Conservation (phyloP, 768 basidiomycete genomes). For the Lentinula lateritia region DNA sequence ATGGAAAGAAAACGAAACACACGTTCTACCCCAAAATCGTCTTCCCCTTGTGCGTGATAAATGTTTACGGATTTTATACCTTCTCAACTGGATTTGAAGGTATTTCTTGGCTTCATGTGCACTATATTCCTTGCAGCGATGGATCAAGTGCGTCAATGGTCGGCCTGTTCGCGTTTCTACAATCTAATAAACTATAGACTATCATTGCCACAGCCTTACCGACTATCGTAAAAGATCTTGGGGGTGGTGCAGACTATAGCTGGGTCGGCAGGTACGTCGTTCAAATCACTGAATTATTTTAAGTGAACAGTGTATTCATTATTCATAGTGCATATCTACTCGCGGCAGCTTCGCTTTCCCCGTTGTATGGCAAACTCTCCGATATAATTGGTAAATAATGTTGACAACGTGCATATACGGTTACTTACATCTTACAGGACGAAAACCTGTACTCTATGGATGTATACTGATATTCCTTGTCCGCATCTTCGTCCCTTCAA, state of each 20-base stretch:
- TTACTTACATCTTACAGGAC: slow-evolving; percentile 25
- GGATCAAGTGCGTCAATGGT: slow-evolving; percentile 42
- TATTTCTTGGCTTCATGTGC: slow-evolving; percentile 24
- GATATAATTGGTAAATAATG: slow-evolving; percentile 15
- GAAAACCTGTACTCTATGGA: slow-evolving; percentile 67
- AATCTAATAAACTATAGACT: slow-evolving; percentile 29
- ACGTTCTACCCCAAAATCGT: slow-evolving; percentile 50
- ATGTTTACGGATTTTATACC: slow-evolving; percentile 1
- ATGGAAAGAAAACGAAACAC: slow-evolving; percentile 54
- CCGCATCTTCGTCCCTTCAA: not conserved
- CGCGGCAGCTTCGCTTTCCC: slow-evolving; percentile 58
- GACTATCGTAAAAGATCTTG: slow-evolving; percentile 61
- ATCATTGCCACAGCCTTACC: slow-evolving; percentile 75
- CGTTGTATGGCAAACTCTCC: slow-evolving; percentile 75
- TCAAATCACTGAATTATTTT: not conserved
- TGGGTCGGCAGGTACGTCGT: slow-evolving; percentile 64
- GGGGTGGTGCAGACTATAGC: slow-evolving; percentile 58
- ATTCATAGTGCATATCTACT: slow-evolving; percentile 66
- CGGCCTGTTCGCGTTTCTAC: not conserved
- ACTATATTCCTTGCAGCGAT: slow-evolving; percentile 38
- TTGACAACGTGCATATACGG: not conserved
- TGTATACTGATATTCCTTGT: slow-evolving; percentile 64
- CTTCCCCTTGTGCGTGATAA: slow-evolving; percentile 34
- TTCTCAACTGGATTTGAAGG: slow-evolving; percentile 8
- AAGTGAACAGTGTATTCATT: not conserved